A percentile compares a stretch with the other conserved stretches of the same genome.
Evolutionary conservation across 1,284 basidiomycete genomes (phyloP).

Genomic region (Laetiporus sulphureus): DNA sequence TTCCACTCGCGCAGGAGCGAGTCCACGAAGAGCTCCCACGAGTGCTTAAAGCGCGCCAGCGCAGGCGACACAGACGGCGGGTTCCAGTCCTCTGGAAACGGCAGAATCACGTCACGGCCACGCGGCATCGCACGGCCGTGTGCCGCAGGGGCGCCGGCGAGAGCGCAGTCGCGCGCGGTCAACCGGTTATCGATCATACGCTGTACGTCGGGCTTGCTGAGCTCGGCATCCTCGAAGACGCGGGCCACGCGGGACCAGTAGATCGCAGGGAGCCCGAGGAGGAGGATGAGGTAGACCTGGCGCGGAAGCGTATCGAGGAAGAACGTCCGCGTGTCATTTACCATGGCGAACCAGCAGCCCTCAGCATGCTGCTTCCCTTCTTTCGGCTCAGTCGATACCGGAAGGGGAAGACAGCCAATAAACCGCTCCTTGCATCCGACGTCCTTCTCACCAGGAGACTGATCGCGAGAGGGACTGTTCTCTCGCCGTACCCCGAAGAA

Average conservation of each 20-base stretch:
- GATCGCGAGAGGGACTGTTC: slow-evolving; percentile 6
- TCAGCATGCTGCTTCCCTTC: slow-evolving; percentile 6
- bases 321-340: slow-evolving; percentile 23
- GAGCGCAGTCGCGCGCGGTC: slow-evolving; percentile 3
- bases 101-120: slow-evolving; percentile 26
- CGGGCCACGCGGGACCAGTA: slow-evolving; percentile 70
- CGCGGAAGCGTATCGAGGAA: slow-evolving; percentile 48
- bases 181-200: slow-evolving; percentile 45
- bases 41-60: slow-evolving; percentile 57
- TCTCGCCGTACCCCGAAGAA: slow-evolving; percentile 17
- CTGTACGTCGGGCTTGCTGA: slow-evolving; percentile 66
- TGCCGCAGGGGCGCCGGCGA: slow-evolving; percentile 13
- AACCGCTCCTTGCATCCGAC: slow-evolving; percentile 11
- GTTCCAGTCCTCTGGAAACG: slow-evolving; percentile 61
- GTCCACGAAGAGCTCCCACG: slow-evolving; percentile 69
- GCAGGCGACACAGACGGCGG: slow-evolving; percentile 51
- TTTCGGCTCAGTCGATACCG: slow-evolving; percentile 5
- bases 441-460: slow-evolving; percentile 6
- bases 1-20: slow-evolving; percentile 70
- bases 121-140: slow-evolving; percentile 4
- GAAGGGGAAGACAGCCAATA: slow-evolving; percentile 14
- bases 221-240: slow-evolving; percentile 68
- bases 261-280: slow-evolving; percentile 63
- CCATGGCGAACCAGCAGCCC: slow-evolving; percentile 8
- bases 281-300: slow-evolving; percentile 53